Percentiles rank a stretch among this genome's conserved stretches.
phyloP scores from a whole-genome alignment of 78 protist genomes.

The Dictyostelium purpureum region DNA sequence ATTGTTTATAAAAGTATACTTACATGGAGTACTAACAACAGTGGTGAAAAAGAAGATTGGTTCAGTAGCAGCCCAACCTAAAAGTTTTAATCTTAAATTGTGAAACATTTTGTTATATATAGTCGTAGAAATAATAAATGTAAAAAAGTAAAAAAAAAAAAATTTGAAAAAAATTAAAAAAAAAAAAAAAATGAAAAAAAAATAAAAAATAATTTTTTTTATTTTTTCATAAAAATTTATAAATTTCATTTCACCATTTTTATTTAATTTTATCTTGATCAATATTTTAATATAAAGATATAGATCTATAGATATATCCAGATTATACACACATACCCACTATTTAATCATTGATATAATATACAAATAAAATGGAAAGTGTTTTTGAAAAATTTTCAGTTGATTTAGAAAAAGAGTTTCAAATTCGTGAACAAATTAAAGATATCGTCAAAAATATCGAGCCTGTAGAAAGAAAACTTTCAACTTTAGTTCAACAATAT shows the following conservation, averaged over 20 bases:
- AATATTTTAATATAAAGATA: neutral
- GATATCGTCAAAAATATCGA: conserved; percentile 26
- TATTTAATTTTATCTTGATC: neutral
- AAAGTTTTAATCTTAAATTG: neutral
- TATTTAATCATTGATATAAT: neutral
- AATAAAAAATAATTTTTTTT: neutral
- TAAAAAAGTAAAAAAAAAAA: neutral
- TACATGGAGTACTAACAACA: neutral
- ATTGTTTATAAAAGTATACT: neutral
- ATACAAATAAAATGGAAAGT: neutral
- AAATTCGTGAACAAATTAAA: conserved; percentile 55
- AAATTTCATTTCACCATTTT: neutral
- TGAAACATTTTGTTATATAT: neutral
- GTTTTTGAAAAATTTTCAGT: conserved; percentile 10
- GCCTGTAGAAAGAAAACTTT: conserved; percentile 11
- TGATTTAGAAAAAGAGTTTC: conserved; percentile 47
- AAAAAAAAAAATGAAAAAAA: neutral
- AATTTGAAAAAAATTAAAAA: neutral
- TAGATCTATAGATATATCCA: too few species aligned
- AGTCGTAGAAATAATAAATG: too few species aligned
- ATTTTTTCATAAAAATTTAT: neutral
- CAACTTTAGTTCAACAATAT: neutral
- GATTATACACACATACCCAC: too few species aligned
- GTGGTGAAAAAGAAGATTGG: neutral
- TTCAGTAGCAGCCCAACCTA: neutral